Evolutionary conservation across 139 green algal genomes (phyloP), one percentile per base, ranked within the genome.

Genomic region (Picocystis salinarum): DNA sequence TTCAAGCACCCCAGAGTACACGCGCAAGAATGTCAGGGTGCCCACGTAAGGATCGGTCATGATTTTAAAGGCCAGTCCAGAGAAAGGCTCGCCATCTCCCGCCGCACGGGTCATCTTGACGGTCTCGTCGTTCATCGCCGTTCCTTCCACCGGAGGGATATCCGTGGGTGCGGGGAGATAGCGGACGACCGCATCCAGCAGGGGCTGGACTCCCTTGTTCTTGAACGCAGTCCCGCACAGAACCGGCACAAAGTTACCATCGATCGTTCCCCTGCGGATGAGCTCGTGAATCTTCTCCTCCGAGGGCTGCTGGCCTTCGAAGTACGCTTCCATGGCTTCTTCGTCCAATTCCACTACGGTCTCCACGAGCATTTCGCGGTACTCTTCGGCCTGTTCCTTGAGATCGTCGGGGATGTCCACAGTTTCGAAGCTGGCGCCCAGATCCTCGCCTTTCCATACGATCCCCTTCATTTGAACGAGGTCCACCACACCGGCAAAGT

Each of bases 161-260:
- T 96, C 86, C 24, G 79, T 58, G n/a, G 88, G 88, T 3, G 77
- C 78, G 47, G 88, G 88, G 51, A 98, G 76, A 71, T 91, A 98
- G 42, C 73, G 60, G 15, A 92, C 58, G 18, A 96, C 86, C 5
- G 81, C 82, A 55, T 99, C 89, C 53, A 99, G 71, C 70, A 99
- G 72, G 1, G 88, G 76, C 74, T 96, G 88, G 55, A 99, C 89
- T 28, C 89, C 89, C 78, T 97, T 99, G 82, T 99, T 99, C 77
- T 97, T 97, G 80, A 97, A 99, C 23, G 89, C 89, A 2, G 79
- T 79, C 33, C 88, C 88, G 58, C 85, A 97, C 24, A 79, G 36
- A 50, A 99, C 72, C 27, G 88, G 88, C 48, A 93, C 78, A 61
- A 98, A 95, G 4, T 48, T 48, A 27, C 60, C 54, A 18, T 23